These are phyloP conservation scores for barley (Hordeum vulgare) DNA, from an alignment of 176 grass and related monocot genomes.

Conservation along the genomic window DNA sequence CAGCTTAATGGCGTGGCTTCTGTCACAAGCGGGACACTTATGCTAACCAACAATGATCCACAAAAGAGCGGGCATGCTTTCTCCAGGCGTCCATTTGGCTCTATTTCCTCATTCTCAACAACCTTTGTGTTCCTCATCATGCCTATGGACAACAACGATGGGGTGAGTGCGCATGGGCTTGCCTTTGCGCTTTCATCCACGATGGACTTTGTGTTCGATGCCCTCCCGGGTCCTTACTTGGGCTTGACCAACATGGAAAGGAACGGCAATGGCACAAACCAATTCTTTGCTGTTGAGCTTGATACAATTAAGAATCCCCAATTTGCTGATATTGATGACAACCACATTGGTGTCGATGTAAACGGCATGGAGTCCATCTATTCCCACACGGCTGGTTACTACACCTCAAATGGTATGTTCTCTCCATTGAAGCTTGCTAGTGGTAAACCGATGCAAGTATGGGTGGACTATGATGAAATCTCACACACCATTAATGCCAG, in stretches of 20 bases:
- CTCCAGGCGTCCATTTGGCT: too few species aligned
- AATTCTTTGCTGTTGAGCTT: slow-evolving; percentile 22
- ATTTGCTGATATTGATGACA: background rate
- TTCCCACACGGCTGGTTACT: slow-evolving; percentile 14
- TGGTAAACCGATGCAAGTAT: slow-evolving; percentile 13
- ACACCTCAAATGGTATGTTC: background rate
- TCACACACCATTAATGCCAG: too few species aligned
- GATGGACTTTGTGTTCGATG: background rate
- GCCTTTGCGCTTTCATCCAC: slow-evolving; percentile 30
- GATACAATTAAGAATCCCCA: slow-evolving; percentile 4
- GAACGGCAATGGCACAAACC: background rate
- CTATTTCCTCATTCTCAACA: slow-evolving; percentile 23
- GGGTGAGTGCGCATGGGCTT: slow-evolving; percentile 7
- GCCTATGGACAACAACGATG: background rate
- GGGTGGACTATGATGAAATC: background rate
- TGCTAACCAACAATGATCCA: too few species aligned
- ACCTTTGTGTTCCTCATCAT: slow-evolving; percentile 36
- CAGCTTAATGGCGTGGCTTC: too few species aligned
- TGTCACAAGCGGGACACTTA: too few species aligned
- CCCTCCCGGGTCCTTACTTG: background rate
- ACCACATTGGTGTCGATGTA: slow-evolving; percentile 33
- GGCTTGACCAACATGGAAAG: background rate
- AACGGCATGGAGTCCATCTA: background rate
- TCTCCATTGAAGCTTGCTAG: background rate
- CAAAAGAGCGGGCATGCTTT: too few species aligned